A percentile compares a stretch with the other conserved stretches of the same genome.
These are phyloP conservation scores for Eucalyptus globulus DNA, from an alignment of 345 rosid genomes.

Conservation along the genomic window DNA sequence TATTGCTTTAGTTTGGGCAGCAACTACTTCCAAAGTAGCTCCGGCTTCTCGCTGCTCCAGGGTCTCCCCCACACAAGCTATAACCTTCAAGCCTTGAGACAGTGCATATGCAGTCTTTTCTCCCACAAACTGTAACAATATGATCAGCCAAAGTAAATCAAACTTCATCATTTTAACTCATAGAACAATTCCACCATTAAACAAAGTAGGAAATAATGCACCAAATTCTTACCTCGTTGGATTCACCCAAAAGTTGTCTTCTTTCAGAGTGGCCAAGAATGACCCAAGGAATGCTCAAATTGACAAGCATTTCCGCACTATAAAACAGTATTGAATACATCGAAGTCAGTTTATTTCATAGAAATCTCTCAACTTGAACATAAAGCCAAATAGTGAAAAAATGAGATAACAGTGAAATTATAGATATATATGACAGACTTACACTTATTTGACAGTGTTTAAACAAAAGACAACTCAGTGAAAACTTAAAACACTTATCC, in stretches of 20 bases:
- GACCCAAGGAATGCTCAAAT: conserved; percentile 81
- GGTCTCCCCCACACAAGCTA: conserved; percentile 94
- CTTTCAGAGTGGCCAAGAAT: conserved; percentile 95
- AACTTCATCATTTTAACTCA: neutral
- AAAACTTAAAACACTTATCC: neutral
- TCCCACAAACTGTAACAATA: conserved; percentile 56
- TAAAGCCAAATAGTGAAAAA: neutral
- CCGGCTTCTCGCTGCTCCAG: conserved; percentile 88
- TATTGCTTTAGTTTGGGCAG: conserved; percentile 90
- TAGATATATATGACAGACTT: neutral
- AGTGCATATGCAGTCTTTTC: conserved; percentile 95
- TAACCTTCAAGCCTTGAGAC: conserved; percentile 77
- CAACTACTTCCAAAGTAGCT: conserved; percentile 73
- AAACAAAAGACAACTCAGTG: neutral
- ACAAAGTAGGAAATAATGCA: neutral
- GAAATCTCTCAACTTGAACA: neutral
- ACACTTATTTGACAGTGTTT: neutral
- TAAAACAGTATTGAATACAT: neutral
- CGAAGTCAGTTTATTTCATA: neutral
- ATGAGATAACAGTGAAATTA: neutral
- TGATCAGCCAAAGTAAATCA: neutral
- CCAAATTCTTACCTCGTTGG: conserved; percentile 47
- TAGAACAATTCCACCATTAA: neutral
- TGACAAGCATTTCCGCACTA: conserved; percentile 92
- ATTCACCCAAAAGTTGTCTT: conserved; percentile 50